These are phyloP conservation scores for Rhodotorula glutinis DNA, from an alignment of 1,284 basidiomycete species.

Conservation along the genomic window DNA sequence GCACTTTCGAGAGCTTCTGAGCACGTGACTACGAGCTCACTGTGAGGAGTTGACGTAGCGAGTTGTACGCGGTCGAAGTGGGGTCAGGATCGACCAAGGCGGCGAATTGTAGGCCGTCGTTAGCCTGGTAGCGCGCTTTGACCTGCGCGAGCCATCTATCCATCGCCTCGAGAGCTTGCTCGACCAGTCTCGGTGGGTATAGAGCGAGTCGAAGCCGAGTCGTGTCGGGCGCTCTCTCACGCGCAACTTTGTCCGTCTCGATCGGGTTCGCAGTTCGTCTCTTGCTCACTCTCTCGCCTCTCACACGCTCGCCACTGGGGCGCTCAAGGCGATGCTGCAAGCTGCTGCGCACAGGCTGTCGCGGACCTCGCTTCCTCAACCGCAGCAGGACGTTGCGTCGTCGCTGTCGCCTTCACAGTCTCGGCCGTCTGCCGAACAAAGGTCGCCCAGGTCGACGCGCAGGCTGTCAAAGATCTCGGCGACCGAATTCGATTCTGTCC, in stretches of 20 bases:
- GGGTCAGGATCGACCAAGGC: constrained; percentile 10
- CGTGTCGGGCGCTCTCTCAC: background rate
- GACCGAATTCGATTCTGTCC: constrained; percentile 30
- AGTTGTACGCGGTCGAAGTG: background rate
- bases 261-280: background rate
- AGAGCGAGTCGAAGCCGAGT: background rate
- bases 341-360: background rate
- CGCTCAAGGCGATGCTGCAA: background rate
- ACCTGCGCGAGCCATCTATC: constrained; percentile 15
- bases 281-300: background rate
- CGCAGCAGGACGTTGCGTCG: background rate
- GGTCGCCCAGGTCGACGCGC: background rate
- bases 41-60: constrained; percentile 11
- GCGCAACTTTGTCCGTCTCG: background rate
- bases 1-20: background rate
- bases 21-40: background rate
- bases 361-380: background rate
- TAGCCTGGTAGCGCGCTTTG: background rate
- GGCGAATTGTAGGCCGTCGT: constrained; percentile 1
- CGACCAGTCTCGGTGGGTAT: background rate
- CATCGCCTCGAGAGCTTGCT: background rate
- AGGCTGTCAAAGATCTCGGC: constrained; percentile 11
- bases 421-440: background rate
- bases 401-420: background rate
- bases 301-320: too few relatives aligned